Evolutionary conservation across 129 eudicot genomes (phyloP).

Genomic region (Pseudognaphalium luteoalbum): DNA sequence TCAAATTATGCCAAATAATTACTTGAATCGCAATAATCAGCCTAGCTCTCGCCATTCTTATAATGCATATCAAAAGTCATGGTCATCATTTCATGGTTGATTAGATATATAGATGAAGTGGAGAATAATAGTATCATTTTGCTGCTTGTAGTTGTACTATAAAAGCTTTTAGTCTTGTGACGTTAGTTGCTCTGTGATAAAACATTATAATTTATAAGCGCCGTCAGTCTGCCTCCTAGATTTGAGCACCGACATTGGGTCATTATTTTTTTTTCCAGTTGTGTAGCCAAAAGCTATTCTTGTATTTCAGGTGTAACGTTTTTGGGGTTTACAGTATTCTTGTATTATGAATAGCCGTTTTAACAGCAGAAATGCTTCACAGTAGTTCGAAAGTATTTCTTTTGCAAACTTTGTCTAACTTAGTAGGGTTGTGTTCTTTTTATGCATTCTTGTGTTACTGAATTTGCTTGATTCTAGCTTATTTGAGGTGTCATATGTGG

Average conservation of each 20-base stretch:
- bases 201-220: background rate
- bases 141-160: constrained; percentile 14
- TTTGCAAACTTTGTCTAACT: background rate
- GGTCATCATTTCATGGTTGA: constrained; percentile 25
- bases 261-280: background rate
- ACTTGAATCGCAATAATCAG: constrained; percentile 22
- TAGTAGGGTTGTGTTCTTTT: background rate
- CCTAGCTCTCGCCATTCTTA: constrained; percentile 2
- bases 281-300: constrained; percentile 7
- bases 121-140: constrained; percentile 2
- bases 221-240: background rate
- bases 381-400: background rate
- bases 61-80: constrained; percentile 19
- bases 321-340: background rate
- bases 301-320: background rate
- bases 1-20: constrained; percentile 30
- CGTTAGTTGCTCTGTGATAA: background rate
- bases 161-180: background rate
- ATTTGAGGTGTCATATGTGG: background rate
- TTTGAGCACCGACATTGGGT: background rate
- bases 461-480: background rate
- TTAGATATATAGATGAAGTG: background rate
- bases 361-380: background rate
- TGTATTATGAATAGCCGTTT: background rate
- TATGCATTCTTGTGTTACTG: background rate